A percentile compares a stretch with the other conserved stretches of the same genome.
phyloP scores from a whole-genome alignment of 129 eudicot genomes.

The Cynara cardunculus region DNA sequence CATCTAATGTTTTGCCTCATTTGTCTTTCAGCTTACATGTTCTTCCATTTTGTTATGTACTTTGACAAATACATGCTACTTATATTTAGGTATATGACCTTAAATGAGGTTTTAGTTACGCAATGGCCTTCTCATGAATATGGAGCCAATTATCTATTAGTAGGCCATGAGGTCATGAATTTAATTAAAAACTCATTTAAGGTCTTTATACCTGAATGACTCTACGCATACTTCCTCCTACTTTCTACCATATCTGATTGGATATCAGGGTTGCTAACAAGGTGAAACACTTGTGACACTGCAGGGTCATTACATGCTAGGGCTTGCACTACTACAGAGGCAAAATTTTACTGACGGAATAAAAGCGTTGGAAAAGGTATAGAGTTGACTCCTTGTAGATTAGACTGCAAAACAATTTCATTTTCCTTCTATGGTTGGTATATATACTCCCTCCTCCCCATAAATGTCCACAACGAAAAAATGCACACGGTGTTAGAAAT shows the following conservation, averaged over 20 bases:
- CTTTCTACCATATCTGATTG: not conserved
- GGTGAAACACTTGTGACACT: slow-evolving; percentile 3
- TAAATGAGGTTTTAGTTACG: no score
- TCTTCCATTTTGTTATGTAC: not conserved
- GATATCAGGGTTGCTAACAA: slow-evolving; percentile 10
- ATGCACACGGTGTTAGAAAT: not conserved
- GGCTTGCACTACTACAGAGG: slow-evolving; percentile 69
- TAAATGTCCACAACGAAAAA: not conserved
- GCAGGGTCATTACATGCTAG: slow-evolving; percentile 90
- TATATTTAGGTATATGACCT: no score
- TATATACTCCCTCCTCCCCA: not conserved
- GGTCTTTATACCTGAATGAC: no score
- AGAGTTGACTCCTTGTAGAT: not conserved
- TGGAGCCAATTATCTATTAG: no score
- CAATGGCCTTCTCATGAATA: no score
- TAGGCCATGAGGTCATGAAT: no score
- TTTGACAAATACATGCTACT: no score
- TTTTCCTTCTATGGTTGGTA: not conserved
- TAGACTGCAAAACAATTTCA: not conserved
- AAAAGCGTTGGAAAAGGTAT: slow-evolving; percentile 64
- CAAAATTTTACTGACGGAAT: slow-evolving; percentile 60
- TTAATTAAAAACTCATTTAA: no score
- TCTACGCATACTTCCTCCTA: not conserved
- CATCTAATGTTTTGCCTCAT: not conserved
- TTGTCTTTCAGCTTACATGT: not conserved